Conservation (phyloP, 306 rosid species). For the Cucurbita pepo region DNA sequence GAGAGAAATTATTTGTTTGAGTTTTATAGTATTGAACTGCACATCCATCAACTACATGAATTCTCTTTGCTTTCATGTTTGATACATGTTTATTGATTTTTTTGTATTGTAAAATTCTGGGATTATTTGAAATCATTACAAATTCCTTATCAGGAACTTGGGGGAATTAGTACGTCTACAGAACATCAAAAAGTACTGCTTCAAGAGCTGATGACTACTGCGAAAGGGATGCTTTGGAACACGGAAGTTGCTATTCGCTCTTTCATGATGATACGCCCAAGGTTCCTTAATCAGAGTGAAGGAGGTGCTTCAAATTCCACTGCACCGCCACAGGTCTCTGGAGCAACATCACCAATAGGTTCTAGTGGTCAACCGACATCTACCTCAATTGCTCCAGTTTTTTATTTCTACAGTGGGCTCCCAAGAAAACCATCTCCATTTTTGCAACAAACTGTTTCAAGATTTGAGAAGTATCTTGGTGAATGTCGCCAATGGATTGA, state of each 20-base stretch:
- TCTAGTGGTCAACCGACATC: slow-evolving; percentile 42
- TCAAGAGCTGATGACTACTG: slow-evolving; percentile 58
- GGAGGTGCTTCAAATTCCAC: slow-evolving; percentile 63
- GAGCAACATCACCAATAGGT: slow-evolving; percentile 28
- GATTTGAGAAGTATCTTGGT: slow-evolving; percentile 76
- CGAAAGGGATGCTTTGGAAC: slow-evolving; percentile 69
- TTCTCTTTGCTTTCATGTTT: neutral
- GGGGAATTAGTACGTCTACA: slow-evolving; percentile 79
- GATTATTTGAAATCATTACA: neutral
- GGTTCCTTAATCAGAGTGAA: slow-evolving; percentile 60
- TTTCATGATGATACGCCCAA: slow-evolving; percentile 75
- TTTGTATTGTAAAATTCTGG: neutral
- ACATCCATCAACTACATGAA: neutral
- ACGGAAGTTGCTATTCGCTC: slow-evolving; percentile 93
- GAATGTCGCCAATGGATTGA: slow-evolving; percentile 89
- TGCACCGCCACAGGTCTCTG: slow-evolving; percentile 51
- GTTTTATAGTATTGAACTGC: no score
- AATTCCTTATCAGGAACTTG: slow-evolving; percentile 50
- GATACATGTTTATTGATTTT: neutral
- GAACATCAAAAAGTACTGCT: slow-evolving; percentile 65
- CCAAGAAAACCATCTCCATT: slow-evolving; percentile 90
- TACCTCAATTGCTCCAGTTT: slow-evolving; percentile 62
- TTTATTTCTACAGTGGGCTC: slow-evolving; percentile 85
- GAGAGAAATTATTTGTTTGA: neutral
- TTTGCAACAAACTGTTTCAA: slow-evolving; percentile 64